Base-by-base conservation (phyloP, 768 basidiomycete species). In the Boletus pseudopeckii region DNA sequence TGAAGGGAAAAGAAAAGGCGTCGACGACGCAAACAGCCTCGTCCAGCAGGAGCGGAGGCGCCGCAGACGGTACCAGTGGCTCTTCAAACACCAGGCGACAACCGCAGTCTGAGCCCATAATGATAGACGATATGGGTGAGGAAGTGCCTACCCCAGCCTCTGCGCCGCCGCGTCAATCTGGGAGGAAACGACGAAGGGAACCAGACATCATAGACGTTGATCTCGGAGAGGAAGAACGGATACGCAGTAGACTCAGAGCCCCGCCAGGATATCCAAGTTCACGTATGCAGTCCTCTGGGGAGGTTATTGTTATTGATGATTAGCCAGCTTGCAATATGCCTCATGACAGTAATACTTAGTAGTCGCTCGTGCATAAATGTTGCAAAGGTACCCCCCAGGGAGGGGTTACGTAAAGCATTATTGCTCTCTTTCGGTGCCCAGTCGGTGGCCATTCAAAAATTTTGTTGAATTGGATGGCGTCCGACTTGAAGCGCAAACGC, bases 251-350 rank as follows among this genome's bases (percentile, higher is more conserved):
- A 59, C 60, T 30, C 51, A 64, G 56, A 48, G 44, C 52, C 7
- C 34, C 45, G 41, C 38, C 55, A 50, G 60, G 45, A 43, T 52
- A 50, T 41, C 54, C 54, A 36, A 47, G 52, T 37, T 47, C 59
- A 6, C 56, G 45, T n/a, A 28, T 64, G 18, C 52, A 52, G 43
- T 65, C 66, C 28, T 42, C 63, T 1, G 72, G 65, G 15, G 79
- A 80, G 7, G 73, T 80, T 6, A 81, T 81, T 49, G 68, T 80
- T 32, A 73, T 80, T 39, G 75, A 71, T 42, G 73, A 74, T 61
- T 73, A 67, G 56, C 26, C 8, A 26, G 13, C 30, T 32, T 11
- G 30, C 10, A 32, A 32, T 11, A 4, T 1, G 30, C n/a, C 6
- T 28, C 18, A 10, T 20, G 14, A n/a, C 18, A 15, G 20, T 45